Base-by-base conservation (phyloP, 495 filamentous ascomycete genomes). In the Xylaria acuta region DNA sequence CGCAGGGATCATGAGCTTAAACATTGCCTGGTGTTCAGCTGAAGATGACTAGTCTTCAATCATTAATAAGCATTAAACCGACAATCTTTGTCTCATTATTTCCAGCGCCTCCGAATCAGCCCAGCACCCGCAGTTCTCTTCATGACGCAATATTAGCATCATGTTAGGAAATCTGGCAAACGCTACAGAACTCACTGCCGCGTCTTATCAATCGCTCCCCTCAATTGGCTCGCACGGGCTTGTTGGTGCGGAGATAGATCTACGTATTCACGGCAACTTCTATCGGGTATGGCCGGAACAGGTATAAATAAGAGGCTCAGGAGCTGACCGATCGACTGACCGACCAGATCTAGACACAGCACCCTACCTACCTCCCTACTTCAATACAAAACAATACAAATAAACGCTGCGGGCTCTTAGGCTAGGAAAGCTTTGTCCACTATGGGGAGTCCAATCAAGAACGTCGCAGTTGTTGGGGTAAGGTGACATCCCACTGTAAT, bases 391-490 rank as follows among this genome's bases (percentile, higher is more conserved):
- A 9, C 27, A 11, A 8, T n/a, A n/a, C n/a, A n/a, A n/a, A n/a
- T n/a, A n/a, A n/a, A n/a, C n/a, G n/a, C 30, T 51, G 11, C 30
- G 3, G 43, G 40, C 18, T 32, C 63, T 65, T 65, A 38, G 20
- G 64, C 45, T 25, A 53, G 14, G 27, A 67, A 18, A 67, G 1
- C 30, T 5, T 32, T 45, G 8, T 67, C 22, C 49, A 56, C 36
- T 27, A 67, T 67, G 65, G 30, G 41, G 25, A 62, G 67, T 14
- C 67, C 80, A 54, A 85, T 89, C 74, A 87, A 83, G 72, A 87
- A 84, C 62, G 84, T 89, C 3, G 84, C 79, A 16, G 76, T 89
- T 32, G 74, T 85, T 45, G 88, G 88, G 38, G 87, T 87, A 79
- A 60, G 72, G 84, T 80, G 59, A 63, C 18, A 36, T 60, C 7